phyloP scores from a whole-genome alignment of 1,284 basidiomycete genomes.

The Hortiboletus rubellus region DNA sequence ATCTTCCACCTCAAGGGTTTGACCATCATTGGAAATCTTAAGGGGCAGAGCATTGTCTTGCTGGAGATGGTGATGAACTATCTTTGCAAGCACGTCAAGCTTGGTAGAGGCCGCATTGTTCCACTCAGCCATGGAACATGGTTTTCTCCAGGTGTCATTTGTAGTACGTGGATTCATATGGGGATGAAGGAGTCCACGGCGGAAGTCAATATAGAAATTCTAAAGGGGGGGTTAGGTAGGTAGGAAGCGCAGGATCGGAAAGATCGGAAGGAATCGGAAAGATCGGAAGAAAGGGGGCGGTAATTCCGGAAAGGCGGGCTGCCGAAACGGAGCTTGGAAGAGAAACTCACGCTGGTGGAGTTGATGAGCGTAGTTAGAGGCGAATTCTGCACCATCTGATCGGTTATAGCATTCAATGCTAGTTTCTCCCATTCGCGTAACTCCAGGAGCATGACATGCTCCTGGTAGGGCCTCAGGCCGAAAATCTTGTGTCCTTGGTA shows the following conservation, averaged over 20 bases:
- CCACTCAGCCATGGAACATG: neutral
- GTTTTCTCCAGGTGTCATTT: neutral
- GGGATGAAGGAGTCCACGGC: conserved; percentile 2
- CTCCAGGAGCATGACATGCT: neutral
- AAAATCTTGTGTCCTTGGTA: neutral
- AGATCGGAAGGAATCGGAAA: no score
- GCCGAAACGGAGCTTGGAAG: no score
- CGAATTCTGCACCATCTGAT: neutral
- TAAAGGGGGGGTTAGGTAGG: no score
- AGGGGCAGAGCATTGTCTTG: neutral
- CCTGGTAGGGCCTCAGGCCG: neutral
- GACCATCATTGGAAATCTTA: neutral
- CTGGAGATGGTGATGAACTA: neutral
- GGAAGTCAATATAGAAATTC: conserved; percentile 18
- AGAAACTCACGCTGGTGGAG: no score
- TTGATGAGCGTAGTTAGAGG: neutral
- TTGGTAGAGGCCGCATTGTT: neutral
- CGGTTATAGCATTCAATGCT: neutral
- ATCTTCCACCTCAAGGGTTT: neutral
- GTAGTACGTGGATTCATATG: neutral
- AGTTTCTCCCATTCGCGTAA: neutral
- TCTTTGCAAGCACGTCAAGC: neutral
- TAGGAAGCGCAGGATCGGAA: no score
- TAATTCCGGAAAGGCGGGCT: no score
- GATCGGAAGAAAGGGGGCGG: no score